phyloP scores from a whole-genome alignment of 1,284 basidiomycete genomes.

The Marasmius oreades region DNA sequence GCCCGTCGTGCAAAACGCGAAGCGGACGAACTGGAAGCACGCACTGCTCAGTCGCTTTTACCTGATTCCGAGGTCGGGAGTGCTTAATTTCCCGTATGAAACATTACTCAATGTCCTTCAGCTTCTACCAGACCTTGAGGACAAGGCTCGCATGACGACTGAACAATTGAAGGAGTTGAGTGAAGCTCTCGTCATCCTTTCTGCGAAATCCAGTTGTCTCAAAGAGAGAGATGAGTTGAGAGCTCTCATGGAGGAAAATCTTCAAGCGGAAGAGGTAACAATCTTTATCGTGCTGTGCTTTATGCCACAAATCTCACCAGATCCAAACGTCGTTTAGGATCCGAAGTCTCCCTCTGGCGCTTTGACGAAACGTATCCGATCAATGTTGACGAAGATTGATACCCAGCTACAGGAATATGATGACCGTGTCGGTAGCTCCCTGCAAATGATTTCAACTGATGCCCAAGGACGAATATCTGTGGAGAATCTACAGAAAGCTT shows the following conservation, averaged over 20 bases:
- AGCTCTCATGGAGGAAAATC: conserved; percentile 88
- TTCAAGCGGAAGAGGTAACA: conserved; percentile 77
- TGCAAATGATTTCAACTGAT: conserved; percentile 94
- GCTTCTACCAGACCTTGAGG: conserved; percentile 45
- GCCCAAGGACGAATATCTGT: conserved; percentile 91
- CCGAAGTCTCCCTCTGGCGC: conserved; percentile 76
- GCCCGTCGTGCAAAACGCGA: conserved; percentile 84
- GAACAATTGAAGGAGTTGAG: conserved; percentile 95
- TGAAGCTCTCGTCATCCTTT: conserved; percentile 88
- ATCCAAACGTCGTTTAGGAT: conserved; percentile 41
- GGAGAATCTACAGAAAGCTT: conserved; percentile 85
- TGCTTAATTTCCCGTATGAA: background rate
- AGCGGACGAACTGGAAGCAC: conserved; percentile 71
- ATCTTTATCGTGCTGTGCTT: background rate
- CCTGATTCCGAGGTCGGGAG: conserved; percentile 72
- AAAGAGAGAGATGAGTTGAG: conserved; percentile 94
- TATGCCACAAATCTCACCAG: background rate
- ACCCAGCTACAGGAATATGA: conserved; percentile 92
- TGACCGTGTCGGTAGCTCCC: conserved; percentile 81
- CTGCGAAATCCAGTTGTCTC: conserved; percentile 94
- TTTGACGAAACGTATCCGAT: conserved; percentile 90
- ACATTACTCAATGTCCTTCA: conserved; percentile 15
- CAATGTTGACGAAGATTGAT: conserved; percentile 97
- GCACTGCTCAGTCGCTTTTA: conserved; percentile 69
- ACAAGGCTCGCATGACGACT: conserved; percentile 91